Evolutionary conservation across 2,329 filamentous ascomycete genomes (phyloP).

Genomic region (Raffaelea ambrosiae): DNA sequence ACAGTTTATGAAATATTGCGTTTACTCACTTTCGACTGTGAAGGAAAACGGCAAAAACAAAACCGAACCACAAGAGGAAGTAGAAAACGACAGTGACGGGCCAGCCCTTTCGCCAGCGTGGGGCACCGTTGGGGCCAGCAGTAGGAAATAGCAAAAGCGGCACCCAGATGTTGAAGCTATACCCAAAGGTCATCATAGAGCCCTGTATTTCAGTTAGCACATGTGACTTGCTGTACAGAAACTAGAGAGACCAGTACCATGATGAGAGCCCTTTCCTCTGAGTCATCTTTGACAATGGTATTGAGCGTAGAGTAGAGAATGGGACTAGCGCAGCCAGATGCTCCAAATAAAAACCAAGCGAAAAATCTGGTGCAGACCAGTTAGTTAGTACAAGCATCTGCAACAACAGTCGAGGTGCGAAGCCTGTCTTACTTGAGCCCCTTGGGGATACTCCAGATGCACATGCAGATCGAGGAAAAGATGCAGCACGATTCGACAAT

Average conservation of each 20-base stretch:
- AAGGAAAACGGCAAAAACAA: constrained; percentile 27
- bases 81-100: constrained; percentile 37
- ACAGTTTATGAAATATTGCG: no score
- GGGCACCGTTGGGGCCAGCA: constrained; percentile 29
- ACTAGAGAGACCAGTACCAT: constrained; percentile 16
- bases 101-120: constrained; percentile 39
- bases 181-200: constrained; percentile 37
- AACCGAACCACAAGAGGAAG: constrained; percentile 32
- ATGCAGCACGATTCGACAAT: constrained; percentile 28
- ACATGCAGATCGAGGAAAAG: constrained; percentile 35
- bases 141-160: constrained; percentile 33
- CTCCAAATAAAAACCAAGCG: constrained; percentile 32
- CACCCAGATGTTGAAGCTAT: constrained; percentile 36
- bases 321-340: constrained; percentile 28
- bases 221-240: no score
- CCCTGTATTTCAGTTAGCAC: constrained; percentile 18
- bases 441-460: constrained; percentile 40
- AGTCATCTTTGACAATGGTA: constrained; percentile 29
- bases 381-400: no score
- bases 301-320: constrained; percentile 35
- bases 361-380: constrained; percentile 21
- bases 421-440: constrained; percentile 28
- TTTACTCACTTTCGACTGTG: constrained; percentile 19
- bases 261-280: constrained; percentile 31
- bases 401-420: no score